A percentile compares a stretch with the other conserved stretches of the same genome.
Conservation (phyloP, 1,284 basidiomycete genomes). For the Ganoderma meredithae region DNA sequence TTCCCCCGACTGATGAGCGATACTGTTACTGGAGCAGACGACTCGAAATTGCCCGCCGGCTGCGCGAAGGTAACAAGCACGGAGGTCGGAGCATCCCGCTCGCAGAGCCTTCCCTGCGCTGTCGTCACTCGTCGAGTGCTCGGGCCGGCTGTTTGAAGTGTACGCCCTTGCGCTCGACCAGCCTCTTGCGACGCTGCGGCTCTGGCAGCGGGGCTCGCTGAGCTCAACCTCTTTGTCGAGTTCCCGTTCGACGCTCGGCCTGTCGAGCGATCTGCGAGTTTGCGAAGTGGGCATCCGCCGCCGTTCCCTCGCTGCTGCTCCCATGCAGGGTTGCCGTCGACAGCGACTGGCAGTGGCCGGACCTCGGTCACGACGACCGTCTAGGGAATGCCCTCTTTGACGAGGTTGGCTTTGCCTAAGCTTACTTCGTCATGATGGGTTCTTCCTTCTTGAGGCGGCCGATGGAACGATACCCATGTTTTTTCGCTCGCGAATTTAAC, state of each 20-base stretch:
- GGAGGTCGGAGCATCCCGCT: background rate
- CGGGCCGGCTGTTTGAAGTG: background rate
- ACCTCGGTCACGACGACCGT: background rate
- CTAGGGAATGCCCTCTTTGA: background rate
- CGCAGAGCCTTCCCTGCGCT: background rate
- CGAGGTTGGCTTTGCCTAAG: too few species aligned
- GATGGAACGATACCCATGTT: too few species aligned
- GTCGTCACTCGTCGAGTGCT: background rate
- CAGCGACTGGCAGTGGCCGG: background rate
- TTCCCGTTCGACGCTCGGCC: background rate
- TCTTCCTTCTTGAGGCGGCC: too few species aligned
- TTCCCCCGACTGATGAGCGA: background rate
- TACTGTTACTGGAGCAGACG: background rate
- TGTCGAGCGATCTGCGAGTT: background rate
- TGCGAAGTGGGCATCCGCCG: background rate
- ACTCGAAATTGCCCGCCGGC: background rate
- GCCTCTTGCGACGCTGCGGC: background rate
- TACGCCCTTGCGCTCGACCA: background rate
- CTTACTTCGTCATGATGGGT: too few species aligned
- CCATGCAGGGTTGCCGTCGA: background rate
- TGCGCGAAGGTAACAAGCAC: background rate
- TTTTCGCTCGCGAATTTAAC: too few species aligned
- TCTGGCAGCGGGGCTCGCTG: background rate
- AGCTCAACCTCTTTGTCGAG: background rate
- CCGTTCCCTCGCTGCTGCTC: background rate